Evolutionary conservation across 139 green algal genomes (phyloP).

Genomic region (Ettlia oleoabundans): DNA sequence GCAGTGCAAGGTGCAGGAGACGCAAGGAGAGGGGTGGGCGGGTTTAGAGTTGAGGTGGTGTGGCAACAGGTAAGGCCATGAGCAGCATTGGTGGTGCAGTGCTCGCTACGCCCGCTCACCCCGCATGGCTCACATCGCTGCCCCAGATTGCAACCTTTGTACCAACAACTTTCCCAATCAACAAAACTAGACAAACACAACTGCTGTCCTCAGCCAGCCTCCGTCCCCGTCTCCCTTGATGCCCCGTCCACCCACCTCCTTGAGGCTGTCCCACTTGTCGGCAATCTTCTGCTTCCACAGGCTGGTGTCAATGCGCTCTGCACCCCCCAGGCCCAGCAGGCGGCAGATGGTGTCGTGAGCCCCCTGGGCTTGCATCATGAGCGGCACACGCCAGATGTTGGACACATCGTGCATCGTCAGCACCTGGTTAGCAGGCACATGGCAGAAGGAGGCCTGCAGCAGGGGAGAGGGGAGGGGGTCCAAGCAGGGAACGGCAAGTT

Average conservation of each 20-base stretch:
- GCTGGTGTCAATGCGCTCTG: conserved; percentile 69
- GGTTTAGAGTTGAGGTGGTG: too few relatives aligned
- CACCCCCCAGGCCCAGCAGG: conserved; percentile 69
- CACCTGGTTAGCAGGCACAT: conserved; percentile 85
- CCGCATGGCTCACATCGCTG: too few relatives aligned
- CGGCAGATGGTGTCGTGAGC: conserved; percentile 78
- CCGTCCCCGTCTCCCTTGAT: background rate
- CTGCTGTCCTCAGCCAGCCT: conserved; percentile 15
- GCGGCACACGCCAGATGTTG: conserved; percentile 97
- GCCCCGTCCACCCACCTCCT: background rate
- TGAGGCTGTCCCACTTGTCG: conserved; percentile 82
- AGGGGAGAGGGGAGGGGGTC: background rate
- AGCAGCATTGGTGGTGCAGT: too few relatives aligned
- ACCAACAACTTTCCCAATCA: too few relatives aligned
- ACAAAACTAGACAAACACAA: too few relatives aligned
- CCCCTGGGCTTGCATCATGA: conserved; percentile 84
- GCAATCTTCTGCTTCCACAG: conserved; percentile 75
- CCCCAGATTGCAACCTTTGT: too few relatives aligned
- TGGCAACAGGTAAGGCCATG: too few relatives aligned
- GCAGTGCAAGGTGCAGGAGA: too few relatives aligned
- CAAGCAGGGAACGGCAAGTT: background rate
- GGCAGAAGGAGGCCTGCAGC: conserved; percentile 92
- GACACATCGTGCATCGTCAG: conserved; percentile 96
- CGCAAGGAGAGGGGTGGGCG: too few relatives aligned
- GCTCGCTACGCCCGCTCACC: too few relatives aligned